phyloP scores from a whole-genome alignment of 2,329 filamentous ascomycete species.

The Fusarium continuum region DNA sequence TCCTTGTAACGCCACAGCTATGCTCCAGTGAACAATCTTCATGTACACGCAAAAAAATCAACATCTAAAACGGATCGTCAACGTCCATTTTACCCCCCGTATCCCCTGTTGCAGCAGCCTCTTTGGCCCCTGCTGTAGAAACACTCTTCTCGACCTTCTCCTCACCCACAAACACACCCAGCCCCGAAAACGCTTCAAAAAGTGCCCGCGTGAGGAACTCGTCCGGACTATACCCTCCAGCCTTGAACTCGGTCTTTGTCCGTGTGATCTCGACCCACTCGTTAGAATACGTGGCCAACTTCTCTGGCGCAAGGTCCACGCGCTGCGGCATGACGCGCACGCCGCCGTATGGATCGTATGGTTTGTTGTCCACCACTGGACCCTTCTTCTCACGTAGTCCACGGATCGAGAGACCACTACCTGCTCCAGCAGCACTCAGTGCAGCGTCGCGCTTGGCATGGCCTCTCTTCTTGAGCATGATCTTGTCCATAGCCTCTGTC shows the following conservation, averaged over 20 bases:
- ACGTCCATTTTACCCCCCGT: conserved; percentile 56
- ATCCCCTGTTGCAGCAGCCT: conserved; percentile 48
- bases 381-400: conserved; percentile 75
- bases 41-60: neutral
- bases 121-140: conserved; percentile 48
- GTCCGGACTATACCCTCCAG: conserved; percentile 83
- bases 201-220: conserved; percentile 86
- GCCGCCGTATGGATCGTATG: conserved; percentile 90
- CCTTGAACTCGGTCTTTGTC: conserved; percentile 71
- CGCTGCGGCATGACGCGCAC: conserved; percentile 73
- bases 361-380: conserved; percentile 65
- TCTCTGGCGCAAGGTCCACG: conserved; percentile 63
- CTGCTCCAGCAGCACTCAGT: conserved; percentile 47
- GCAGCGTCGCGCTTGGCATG: conserved; percentile 55
- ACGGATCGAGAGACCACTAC: conserved; percentile 71
- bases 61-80: conserved; percentile 56
- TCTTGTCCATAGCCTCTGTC: conserved; percentile 64
- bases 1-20: conserved; percentile 42
- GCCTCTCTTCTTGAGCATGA: conserved; percentile 78
- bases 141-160: conserved; percentile 64
- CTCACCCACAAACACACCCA: conserved; percentile 87
- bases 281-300: conserved; percentile 74
- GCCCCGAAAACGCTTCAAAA: conserved; percentile 87
- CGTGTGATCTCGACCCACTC: conserved; percentile 75
- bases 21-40: conserved; percentile 17